phyloP scores from a whole-genome alignment of 2,329 filamentous ascomycete genomes.

The Penicillium sp. region DNA sequence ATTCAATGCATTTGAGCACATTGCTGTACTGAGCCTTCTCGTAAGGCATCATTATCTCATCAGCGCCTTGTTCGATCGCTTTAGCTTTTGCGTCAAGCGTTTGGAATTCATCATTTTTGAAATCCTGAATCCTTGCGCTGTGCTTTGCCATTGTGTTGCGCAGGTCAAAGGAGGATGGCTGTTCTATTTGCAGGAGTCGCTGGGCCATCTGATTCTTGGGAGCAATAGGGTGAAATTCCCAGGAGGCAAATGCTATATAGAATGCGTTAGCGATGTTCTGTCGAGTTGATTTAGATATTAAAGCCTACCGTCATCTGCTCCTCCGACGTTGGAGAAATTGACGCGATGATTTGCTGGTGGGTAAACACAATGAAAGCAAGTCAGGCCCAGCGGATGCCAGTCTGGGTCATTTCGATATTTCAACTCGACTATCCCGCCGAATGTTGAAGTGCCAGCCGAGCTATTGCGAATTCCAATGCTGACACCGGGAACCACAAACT shows the following conservation, averaged over 20 bases:
- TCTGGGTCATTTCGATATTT: neutral
- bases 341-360: neutral
- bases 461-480: constrained; percentile 1
- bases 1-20: neutral
- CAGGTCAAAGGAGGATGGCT: neutral
- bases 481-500: neutral
- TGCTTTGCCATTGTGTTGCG: neutral
- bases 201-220: neutral
- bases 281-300: neutral
- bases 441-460: neutral
- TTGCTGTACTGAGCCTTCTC: neutral
- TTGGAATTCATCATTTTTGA: neutral
- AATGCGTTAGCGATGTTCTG: neutral
- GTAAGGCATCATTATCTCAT: neutral
- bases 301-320: neutral
- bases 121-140: neutral
- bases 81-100: neutral
- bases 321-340: neutral
- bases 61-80: neutral
- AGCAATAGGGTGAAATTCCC: neutral
- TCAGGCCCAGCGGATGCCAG: neutral
- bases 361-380: constrained; percentile 2
- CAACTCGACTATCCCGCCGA: constrained; percentile 1
- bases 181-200: neutral
- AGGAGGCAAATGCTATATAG: neutral